Evolutionary conservation across 306 rosid genomes (phyloP).

Genomic region (Trifolium fragiferum): DNA sequence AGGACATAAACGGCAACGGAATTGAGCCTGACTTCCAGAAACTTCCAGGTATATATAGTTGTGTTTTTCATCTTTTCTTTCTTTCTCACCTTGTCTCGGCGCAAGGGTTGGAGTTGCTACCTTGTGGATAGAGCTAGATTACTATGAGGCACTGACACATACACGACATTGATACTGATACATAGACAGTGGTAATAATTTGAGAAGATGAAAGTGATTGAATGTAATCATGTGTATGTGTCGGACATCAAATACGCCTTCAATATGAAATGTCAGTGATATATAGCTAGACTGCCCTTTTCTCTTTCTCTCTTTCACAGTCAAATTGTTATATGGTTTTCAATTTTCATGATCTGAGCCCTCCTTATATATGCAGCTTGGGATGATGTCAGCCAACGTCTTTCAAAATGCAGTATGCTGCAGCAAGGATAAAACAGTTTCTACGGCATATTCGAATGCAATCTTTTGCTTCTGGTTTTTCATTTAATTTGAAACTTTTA

Average conservation of each 20-base stretch:
- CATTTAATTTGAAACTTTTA: not conserved
- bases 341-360: constrained; percentile 39
- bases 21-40: constrained; percentile 86
- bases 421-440: constrained; percentile 57
- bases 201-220: not conserved
- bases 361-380: constrained; percentile 62
- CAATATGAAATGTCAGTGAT: not conserved
- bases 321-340: constrained; percentile 21
- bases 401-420: constrained; percentile 64
- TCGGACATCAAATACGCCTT: not conserved
- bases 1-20: constrained; percentile 92
- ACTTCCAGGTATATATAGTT: constrained; percentile 78
- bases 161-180: not conserved
- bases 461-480: constrained; percentile 30
- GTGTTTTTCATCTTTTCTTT: not conserved
- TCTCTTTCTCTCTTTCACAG: not conserved
- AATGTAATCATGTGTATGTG: not conserved
- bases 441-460: constrained; percentile 34
- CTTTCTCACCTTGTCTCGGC: not conserved
- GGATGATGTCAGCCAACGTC: constrained; percentile 66
- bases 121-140: not conserved
- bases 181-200: not conserved
- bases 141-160: not conserved
- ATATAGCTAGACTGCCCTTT: not conserved
- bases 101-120: constrained; percentile 1